Evolutionary conservation across 164 flowering plant species (phyloP).

Genomic region (Nelumbo lutea): DNA sequence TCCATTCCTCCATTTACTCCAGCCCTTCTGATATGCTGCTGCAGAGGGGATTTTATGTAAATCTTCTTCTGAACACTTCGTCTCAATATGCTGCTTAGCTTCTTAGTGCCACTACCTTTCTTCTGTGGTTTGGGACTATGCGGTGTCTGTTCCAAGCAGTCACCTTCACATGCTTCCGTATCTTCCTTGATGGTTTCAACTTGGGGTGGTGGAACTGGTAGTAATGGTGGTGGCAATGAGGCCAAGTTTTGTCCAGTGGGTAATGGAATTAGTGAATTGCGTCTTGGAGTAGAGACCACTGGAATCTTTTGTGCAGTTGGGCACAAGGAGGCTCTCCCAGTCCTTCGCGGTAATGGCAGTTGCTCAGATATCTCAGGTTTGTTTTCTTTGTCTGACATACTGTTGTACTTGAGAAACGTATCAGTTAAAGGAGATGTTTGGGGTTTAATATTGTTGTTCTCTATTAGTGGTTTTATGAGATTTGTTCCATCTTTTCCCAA

Average conservation of each 20-base stretch:
- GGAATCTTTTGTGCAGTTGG: slow-evolving; percentile 32
- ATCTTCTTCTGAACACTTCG: slow-evolving; percentile 71
- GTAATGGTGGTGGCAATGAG: slow-evolving; percentile 22
- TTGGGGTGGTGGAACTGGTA: slow-evolving; percentile 25
- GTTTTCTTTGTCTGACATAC: slow-evolving; percentile 73
- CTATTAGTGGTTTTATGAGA: slow-evolving; percentile 32
- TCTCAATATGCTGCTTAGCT: slow-evolving; percentile 48
- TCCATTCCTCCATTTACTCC: slow-evolving; percentile 63
- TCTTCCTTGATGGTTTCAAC: slow-evolving; percentile 27
- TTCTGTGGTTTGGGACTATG: slow-evolving; percentile 41
- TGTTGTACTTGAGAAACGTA: slow-evolving; percentile 25
- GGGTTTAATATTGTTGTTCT: slow-evolving; percentile 34
- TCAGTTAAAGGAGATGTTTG: slow-evolving; percentile 26
- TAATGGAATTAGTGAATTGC: slow-evolving; percentile 72
- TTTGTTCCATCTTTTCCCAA: slow-evolving; percentile 29
- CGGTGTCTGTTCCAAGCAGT: slow-evolving; percentile 28
- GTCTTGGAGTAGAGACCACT: slow-evolving; percentile 43
- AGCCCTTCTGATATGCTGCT: slow-evolving; percentile 41
- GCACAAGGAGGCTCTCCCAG: slow-evolving; percentile 70
- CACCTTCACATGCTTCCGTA: slow-evolving; percentile 22
- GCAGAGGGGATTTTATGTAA: slow-evolving; percentile 49
- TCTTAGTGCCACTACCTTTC: slow-evolving; percentile 44
- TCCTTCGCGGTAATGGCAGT: slow-evolving; percentile 32
- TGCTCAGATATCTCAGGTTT: slow-evolving; percentile 45
- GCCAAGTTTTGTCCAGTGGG: slow-evolving; percentile 28